A percentile compares a stretch with the other conserved stretches of the same genome.
Evolutionary conservation across 1,284 basidiomycete genomes (phyloP).

Genomic region (Cerioporus squamosus): DNA sequence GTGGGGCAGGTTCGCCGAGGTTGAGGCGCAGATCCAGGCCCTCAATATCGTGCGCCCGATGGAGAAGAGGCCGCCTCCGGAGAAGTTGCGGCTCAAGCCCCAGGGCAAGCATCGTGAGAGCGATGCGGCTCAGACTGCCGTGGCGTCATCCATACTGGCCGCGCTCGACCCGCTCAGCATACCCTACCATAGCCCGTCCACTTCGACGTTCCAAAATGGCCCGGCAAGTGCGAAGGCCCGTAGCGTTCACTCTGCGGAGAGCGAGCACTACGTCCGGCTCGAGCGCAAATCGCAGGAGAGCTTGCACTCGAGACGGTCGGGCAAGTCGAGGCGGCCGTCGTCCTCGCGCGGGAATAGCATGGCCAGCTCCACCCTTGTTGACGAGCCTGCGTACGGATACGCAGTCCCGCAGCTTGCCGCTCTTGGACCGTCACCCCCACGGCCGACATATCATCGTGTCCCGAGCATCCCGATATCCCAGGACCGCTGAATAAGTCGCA

Average conservation of each 20-base stretch:
- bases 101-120: constrained; percentile 14
- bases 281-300: constrained; percentile 43
- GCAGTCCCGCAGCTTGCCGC: constrained; percentile 10
- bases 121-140: constrained; percentile 19
- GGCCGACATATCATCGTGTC: constrained; percentile 39
- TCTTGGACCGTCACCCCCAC: constrained; percentile 6
- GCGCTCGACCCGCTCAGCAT: constrained; percentile 23
- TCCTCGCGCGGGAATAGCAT: constrained; percentile 26
- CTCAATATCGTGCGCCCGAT: constrained; percentile 46
- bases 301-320: constrained; percentile 45
- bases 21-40: constrained; percentile 50
- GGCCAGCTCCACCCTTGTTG: constrained; percentile 18
- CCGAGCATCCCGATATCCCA: constrained; percentile 46
- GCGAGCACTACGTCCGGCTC: constrained; percentile 9
- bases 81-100: constrained; percentile 20
- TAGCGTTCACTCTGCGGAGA: constrained; percentile 24
- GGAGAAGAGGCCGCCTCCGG: constrained; percentile 24
- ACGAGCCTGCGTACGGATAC: constrained; percentile 18
- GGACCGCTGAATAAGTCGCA: constrained; percentile 38
- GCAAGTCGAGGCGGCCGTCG: constrained; percentile 32
- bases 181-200: constrained; percentile 3
- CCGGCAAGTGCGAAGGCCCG: constrained; percentile 22
- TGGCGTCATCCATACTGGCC: constrained; percentile 22
- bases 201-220: constrained; percentile 5
- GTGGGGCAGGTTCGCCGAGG: constrained; percentile 65